Conservation (phyloP, 164 flowering plant species). For the Macadamia tetraphylla region DNA sequence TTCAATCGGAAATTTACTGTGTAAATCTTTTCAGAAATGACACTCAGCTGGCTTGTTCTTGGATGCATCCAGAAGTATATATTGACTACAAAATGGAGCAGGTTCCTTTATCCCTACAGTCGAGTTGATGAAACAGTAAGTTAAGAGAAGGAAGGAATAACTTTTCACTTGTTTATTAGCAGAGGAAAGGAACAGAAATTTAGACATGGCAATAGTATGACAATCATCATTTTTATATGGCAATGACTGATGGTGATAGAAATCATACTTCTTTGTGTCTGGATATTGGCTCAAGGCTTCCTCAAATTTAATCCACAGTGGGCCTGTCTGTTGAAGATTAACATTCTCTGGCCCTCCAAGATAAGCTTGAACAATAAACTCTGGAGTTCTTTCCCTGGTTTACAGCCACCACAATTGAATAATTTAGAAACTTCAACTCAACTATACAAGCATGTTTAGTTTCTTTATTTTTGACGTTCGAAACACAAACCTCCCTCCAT, state of each 20-base stretch:
- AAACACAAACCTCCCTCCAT: conserved; percentile 68
- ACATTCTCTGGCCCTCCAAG: conserved; percentile 73
- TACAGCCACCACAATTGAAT: neutral
- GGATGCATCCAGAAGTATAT: neutral
- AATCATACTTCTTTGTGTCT: conserved; percentile 37
- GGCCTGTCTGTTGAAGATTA: conserved; percentile 54
- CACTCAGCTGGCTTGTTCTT: conserved; percentile 1
- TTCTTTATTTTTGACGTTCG: neutral
- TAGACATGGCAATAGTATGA: too few species aligned
- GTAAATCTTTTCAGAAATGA: neutral
- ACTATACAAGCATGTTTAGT: neutral
- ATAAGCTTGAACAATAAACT: conserved; percentile 82
- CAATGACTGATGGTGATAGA: neutral
- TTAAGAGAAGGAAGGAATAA: conserved; percentile 1
- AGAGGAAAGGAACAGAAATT: neutral
- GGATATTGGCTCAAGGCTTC: conserved; percentile 52
- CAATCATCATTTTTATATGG: neutral
- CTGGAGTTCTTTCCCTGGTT: conserved; percentile 60
- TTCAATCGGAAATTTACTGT: neutral
- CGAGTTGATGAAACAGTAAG: neutral
- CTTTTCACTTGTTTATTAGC: neutral
- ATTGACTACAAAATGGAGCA: conserved; percentile 45
- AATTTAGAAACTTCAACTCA: neutral
- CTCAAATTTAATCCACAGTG: conserved; percentile 64
- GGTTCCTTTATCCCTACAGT: conserved; percentile 36